Conservation (phyloP, 768 basidiomycete genomes). For the Krasilnikovozyma curviuscula region DNA sequence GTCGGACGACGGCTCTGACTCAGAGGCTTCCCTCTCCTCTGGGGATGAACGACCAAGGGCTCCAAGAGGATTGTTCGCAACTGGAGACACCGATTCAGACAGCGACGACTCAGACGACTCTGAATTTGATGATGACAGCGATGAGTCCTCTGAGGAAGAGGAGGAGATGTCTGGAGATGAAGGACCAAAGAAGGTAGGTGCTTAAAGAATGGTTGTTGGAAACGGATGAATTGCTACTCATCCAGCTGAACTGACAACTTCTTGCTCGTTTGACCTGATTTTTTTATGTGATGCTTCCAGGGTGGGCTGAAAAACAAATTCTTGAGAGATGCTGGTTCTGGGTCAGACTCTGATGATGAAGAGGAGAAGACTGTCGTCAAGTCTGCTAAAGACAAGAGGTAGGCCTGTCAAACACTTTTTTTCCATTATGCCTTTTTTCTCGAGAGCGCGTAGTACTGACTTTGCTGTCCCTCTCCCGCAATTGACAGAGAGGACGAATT, state of each 20-base stretch:
- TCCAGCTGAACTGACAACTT: no score
- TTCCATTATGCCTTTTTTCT: not conserved
- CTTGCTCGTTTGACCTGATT: no score
- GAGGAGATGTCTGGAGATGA: slow-evolving; percentile 10
- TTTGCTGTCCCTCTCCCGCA: not conserved
- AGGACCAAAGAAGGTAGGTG: slow-evolving; percentile 4
- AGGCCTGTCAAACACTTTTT: not conserved
- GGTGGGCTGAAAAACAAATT: slow-evolving; percentile 6
- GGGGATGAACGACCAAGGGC: no score
- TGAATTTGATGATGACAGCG: slow-evolving; percentile 4
- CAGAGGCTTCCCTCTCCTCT: no score
- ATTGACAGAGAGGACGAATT: slow-evolving; percentile 56
- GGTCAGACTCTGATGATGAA: not conserved
- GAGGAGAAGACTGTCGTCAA: slow-evolving; percentile 11
- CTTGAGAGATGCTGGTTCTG: not conserved
- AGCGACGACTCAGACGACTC: slow-evolving; percentile 8
- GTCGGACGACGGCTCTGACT: no score
- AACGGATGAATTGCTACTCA: no score
- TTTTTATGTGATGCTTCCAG: no score
- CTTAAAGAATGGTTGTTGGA: no score
- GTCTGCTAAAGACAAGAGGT: slow-evolving; percentile 12
- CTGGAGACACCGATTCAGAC: slow-evolving; percentile 7
- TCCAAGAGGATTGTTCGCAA: slow-evolving; percentile 12
- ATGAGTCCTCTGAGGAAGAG: slow-evolving; percentile 8
- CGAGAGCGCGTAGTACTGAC: not conserved